phyloP scores from a whole-genome alignment of 2,329 filamentous ascomycete genomes.

The Thermoascus crustaceus region DNA sequence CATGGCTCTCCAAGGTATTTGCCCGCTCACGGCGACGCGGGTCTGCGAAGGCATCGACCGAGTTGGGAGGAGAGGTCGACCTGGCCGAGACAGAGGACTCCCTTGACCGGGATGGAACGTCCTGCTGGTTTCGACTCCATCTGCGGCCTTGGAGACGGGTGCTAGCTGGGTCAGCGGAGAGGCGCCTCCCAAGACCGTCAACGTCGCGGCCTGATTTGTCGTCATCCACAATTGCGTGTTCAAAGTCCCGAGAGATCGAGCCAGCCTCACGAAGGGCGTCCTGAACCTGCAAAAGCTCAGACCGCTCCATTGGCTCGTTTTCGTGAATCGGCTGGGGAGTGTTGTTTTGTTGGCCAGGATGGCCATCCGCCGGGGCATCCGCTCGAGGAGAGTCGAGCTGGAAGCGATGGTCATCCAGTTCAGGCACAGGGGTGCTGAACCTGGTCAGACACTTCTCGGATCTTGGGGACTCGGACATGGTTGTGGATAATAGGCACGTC shows the following conservation, averaged over 20 bases:
- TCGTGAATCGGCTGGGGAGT: constrained; percentile 41
- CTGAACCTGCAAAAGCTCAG: constrained; percentile 40
- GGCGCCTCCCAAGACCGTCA: constrained; percentile 27
- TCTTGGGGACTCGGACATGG: constrained; percentile 48
- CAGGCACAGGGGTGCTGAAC: constrained; percentile 56
- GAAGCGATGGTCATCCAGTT: constrained; percentile 77
- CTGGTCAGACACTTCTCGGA: constrained; percentile 57
- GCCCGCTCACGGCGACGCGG: constrained; percentile 74
- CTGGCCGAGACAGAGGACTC: constrained; percentile 50
- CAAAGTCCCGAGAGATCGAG: constrained; percentile 69
- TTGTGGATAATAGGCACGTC: constrained; percentile 6
- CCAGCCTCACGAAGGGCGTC: constrained; percentile 36
- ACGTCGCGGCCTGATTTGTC: constrained; percentile 39
- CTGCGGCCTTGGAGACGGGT: constrained; percentile 25
- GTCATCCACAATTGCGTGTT: constrained; percentile 76
- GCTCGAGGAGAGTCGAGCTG: constrained; percentile 30
- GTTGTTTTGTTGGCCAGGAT: constrained; percentile 21
- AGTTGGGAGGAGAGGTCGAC: constrained; percentile 84
- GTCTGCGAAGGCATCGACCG: constrained; percentile 93
- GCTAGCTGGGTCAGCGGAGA: constrained; percentile 36
- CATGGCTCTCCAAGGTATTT: constrained; percentile 55
- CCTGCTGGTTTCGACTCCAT: constrained; percentile 30
- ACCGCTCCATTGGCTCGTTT: constrained; percentile 42
- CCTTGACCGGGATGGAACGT: constrained; percentile 35
- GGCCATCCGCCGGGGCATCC: constrained; percentile 31